Evolutionary conservation across 1,139 yeast genomes (phyloP).

Genomic region (Sugiyamaella pinicola): DNA sequence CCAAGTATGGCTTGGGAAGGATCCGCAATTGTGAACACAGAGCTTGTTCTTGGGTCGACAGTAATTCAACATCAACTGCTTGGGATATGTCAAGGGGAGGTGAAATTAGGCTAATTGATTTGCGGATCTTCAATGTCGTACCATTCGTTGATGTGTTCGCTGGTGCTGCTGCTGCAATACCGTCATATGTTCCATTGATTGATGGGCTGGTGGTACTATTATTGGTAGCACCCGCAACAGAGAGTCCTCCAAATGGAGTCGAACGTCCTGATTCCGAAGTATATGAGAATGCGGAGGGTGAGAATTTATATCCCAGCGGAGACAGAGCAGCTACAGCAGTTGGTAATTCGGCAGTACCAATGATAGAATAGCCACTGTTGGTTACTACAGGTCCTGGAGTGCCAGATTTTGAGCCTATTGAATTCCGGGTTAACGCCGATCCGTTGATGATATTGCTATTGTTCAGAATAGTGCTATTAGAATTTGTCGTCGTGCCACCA

Average conservation of each 20-base stretch:
- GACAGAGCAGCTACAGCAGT: not conserved
- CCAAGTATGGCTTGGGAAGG: conserved; percentile 89
- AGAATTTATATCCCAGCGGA: conserved; percentile 20
- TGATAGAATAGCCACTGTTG: not conserved
- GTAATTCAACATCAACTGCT: conserved; percentile 77
- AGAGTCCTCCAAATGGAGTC: conserved; percentile 12
- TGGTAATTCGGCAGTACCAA: too few species aligned
- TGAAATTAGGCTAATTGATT: conserved; percentile 20
- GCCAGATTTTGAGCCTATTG: conserved; percentile 9
- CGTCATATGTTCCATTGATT: conserved; percentile 13
- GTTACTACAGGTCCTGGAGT: conserved; percentile 6
- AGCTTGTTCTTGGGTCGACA: conserved; percentile 83
- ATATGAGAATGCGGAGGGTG: conserved; percentile 15
- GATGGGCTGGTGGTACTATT: not conserved
- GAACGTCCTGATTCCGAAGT: conserved; percentile 11
- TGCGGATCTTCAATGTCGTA: conserved; percentile 12
- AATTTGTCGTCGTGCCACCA: conserved; percentile 22
- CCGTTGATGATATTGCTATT: conserved; percentile 18
- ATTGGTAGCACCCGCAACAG: not conserved
- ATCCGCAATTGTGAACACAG: conserved; percentile 82
- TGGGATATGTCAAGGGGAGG: conserved; percentile 67
- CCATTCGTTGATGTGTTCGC: conserved; percentile 13
- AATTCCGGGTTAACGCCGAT: conserved; percentile 6
- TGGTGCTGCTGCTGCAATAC: not conserved
- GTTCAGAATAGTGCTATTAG: conserved; percentile 17